Base-by-base conservation (phyloP, 2,329 filamentous ascomycete genomes). In the Didymella arachidicola region DNA sequence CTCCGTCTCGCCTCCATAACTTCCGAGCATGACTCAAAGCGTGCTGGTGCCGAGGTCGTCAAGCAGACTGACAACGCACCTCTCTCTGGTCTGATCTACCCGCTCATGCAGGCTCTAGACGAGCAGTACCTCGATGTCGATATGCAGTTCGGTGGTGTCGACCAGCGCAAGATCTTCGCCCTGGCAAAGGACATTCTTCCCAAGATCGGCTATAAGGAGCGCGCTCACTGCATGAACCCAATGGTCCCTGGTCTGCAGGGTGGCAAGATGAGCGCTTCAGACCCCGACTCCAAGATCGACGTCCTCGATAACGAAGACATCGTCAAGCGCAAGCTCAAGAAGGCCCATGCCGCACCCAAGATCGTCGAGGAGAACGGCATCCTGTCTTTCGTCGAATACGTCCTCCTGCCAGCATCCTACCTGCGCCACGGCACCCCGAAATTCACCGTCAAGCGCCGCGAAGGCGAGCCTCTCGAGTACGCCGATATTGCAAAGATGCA, bases 11-110 rank as follows among this genome's bases (percentile, higher is more conserved):
- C 84, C 44, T 86, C 86, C 3, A 78, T 91, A 52, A 86, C 90
- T 5, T 89, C 88, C 14, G 87, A 93, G 78, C 87, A 93, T 73
- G 88, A 95, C 72, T 92, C 93, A 16, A 92, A 93, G 79, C 95
- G 92, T 79, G 93, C 94, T 0, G 94, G 94, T 38, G 91, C 92
- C 1, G 95, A 98, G 78, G 87, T 98, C 7, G 94, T 99, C 65
- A 98, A 98, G 83, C 93, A 98, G 81, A 87, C 89, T 3, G 85
- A 86, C 56, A 93, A 94, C 71, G 86, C 89, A 10, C 86, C 89
- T 3, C 76, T 96, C 53, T 87, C 85, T 56, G 91, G 91, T 1
- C 82, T 94, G 12, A 84, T 94, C 61, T 96, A 96, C 81, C 91
- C 92, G 1, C 83, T 96, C 46, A 88, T 99, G 79, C 95, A 98